A percentile compares a stretch with the other conserved stretches of the same genome.
Evolutionary conservation across 768 basidiomycete genomes (phyloP).

Genomic region (Pisolithus sp.): DNA sequence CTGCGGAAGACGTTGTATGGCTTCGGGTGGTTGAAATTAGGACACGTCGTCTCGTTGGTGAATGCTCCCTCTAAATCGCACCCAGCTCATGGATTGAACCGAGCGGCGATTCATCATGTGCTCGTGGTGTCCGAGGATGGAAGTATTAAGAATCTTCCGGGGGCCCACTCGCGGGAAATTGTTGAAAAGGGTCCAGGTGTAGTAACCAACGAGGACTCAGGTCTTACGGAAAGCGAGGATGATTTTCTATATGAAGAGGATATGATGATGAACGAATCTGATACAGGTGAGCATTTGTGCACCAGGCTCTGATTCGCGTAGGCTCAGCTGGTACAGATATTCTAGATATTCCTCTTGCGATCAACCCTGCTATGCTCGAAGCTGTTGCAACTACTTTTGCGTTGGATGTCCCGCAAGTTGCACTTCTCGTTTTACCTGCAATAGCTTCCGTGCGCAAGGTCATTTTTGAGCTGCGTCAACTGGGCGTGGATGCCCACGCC

Average conservation of each 20-base stretch:
- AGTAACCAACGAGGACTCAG: not conserved
- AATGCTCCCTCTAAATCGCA: conserved; percentile 20
- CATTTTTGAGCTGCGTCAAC: conserved; percentile 53
- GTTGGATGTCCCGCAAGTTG: conserved; percentile 61
- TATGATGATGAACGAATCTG: conserved; percentile 11
- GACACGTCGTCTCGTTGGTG: conserved; percentile 28
- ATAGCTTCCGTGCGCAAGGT: conserved; percentile 54
- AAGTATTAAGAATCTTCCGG: conserved; percentile 47
- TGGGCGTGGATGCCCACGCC: conserved; percentile 63
- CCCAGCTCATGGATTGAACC: conserved; percentile 22
- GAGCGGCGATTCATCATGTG: conserved; percentile 44
- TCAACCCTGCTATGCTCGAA: conserved; percentile 54
- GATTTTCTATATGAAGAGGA: conserved; percentile 22
- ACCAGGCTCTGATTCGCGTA: not conserved
- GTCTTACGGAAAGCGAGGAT: conserved; percentile 5
- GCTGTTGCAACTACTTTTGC: conserved; percentile 67
- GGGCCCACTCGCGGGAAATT: conserved; percentile 27
- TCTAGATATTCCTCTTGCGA: conserved; percentile 40
- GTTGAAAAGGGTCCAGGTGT: not conserved
- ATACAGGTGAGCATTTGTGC: conserved; percentile 15
- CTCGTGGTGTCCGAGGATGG: conserved; percentile 54
- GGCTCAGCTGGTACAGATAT: conserved; percentile 34
- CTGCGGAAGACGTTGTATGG: conserved; percentile 35
- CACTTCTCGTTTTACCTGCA: conserved; percentile 62
- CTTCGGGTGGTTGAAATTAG: conserved; percentile 52